Conservation (phyloP, 176 grass and related monocot species). For the Bolboschoenus planiculmis region DNA sequence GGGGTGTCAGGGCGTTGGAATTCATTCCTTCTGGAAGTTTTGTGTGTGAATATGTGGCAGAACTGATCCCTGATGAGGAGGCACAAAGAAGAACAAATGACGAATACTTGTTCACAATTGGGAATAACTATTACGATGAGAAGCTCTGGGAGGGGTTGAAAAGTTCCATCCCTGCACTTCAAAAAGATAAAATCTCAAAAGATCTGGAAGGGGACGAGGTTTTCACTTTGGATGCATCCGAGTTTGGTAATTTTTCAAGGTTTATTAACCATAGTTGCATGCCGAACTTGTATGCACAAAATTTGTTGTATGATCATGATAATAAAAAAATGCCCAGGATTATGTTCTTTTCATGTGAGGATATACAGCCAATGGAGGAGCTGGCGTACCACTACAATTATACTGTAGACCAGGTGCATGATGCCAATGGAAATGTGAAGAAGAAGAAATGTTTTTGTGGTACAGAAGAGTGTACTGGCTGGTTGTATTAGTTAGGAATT, state of each 20-base stretch:
- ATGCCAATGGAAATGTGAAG: slow-evolving; percentile 72
- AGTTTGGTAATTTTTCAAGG: slow-evolving; percentile 55
- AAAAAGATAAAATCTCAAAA: slow-evolving; percentile 29
- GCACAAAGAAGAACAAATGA: slow-evolving; percentile 62
- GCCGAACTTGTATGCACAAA: slow-evolving; percentile 73
- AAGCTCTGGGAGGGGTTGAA: slow-evolving; percentile 64
- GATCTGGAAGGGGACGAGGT: slow-evolving; percentile 24
- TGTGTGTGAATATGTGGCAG: slow-evolving; percentile 80
- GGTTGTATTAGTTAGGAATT: slow-evolving; percentile 53
- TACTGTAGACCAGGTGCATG: slow-evolving; percentile 65
- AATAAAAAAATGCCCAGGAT: slow-evolving; percentile 53
- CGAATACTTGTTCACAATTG: slow-evolving; percentile 69
- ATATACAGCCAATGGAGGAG: slow-evolving; percentile 54
- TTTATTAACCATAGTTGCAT: slow-evolving; percentile 80
- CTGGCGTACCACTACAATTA: slow-evolving; percentile 83
- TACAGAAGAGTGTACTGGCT: slow-evolving; percentile 48
- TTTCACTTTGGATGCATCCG: slow-evolving; percentile 61
- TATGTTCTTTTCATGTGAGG: slow-evolving; percentile 63
- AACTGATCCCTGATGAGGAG: slow-evolving; percentile 57
- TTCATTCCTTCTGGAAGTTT: slow-evolving; percentile 70
- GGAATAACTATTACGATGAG: slow-evolving; percentile 68
- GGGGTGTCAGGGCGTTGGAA: slow-evolving; percentile 68
- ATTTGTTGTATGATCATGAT: slow-evolving; percentile 70
- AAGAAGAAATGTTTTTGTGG: slow-evolving; percentile 63
- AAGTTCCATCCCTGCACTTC: slow-evolving; percentile 58